These are phyloP conservation scores for Kwoniella europaea DNA, from an alignment of 768 basidiomycete species.

Conservation along the genomic window DNA sequence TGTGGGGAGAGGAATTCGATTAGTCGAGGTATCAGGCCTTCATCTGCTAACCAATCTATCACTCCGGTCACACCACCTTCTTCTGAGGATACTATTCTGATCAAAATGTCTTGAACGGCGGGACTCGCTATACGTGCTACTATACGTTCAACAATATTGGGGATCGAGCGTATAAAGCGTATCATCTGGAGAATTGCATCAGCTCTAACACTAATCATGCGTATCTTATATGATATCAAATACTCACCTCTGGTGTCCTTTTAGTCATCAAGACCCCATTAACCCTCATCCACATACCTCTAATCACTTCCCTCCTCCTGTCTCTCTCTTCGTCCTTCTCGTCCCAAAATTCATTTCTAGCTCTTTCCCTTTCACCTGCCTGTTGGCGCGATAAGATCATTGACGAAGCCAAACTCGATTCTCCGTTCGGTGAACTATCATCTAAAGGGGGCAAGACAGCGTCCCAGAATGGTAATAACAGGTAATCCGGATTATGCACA, in stretches of 20 bases:
- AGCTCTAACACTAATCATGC: not conserved
- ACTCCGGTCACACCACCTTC: slow-evolving; percentile 78
- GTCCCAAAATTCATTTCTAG: slow-evolving; percentile 62
- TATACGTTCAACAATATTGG: slow-evolving; percentile 77
- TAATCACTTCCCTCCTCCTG: slow-evolving; percentile 72
- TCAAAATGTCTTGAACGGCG: slow-evolving; percentile 86
- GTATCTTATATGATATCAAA: slow-evolving; percentile 13
- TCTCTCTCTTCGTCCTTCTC: slow-evolving; percentile 78
- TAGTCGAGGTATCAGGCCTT: slow-evolving; percentile 79
- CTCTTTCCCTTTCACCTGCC: slow-evolving; percentile 36
- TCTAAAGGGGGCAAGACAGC: slow-evolving; percentile 60
- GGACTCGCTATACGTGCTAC: slow-evolving; percentile 85
- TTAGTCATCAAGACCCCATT: slow-evolving; percentile 85
- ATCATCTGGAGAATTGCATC: slow-evolving; percentile 72
- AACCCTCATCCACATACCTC: slow-evolving; percentile 92
- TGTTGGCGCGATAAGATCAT: slow-evolving; percentile 24
- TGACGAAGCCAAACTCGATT: not conserved
- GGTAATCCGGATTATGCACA: slow-evolving; percentile 70
- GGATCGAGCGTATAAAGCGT: slow-evolving; percentile 82
- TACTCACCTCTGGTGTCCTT: slow-evolving; percentile 81
- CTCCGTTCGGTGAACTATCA: slow-evolving; percentile 22
- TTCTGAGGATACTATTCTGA: slow-evolving; percentile 87
- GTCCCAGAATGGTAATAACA: slow-evolving; percentile 91
- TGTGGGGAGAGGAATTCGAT: slow-evolving; percentile 80
- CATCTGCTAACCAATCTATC: slow-evolving; percentile 88